Conservation (phyloP, 1,284 basidiomycete species). For the Wallemia hederae region DNA sequence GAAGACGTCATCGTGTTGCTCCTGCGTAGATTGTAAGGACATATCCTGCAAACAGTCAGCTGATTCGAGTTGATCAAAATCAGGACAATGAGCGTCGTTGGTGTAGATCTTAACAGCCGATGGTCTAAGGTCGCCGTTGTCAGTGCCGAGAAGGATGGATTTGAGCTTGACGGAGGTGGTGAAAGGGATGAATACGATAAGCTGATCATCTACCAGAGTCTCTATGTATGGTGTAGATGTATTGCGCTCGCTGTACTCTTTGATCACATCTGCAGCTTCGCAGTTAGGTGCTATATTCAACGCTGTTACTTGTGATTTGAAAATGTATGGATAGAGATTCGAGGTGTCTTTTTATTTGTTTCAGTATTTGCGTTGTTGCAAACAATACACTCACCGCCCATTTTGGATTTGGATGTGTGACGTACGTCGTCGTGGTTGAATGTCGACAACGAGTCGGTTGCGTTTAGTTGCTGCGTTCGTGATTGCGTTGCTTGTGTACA, state of each 20-base stretch:
- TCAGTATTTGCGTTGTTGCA: neutral
- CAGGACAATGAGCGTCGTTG: constrained; percentile 38
- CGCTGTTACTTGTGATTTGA: neutral
- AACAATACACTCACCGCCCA: too few species aligned
- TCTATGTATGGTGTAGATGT: neutral
- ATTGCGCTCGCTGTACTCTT: neutral
- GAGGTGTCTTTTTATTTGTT: constrained; percentile 3
- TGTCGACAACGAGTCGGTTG: too few species aligned
- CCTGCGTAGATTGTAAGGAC: constrained; percentile 5
- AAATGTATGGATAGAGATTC: constrained; percentile 5
- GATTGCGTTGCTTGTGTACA: neutral
- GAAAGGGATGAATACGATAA: constrained; percentile 52
- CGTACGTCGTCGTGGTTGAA: too few species aligned
- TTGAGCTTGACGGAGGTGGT: constrained; percentile 39
- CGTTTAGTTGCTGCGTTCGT: too few species aligned
- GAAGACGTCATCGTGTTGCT: constrained; percentile 3
- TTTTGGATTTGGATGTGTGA: too few species aligned
- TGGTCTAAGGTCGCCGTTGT: constrained; percentile 39
- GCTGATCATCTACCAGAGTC: constrained; percentile 18
- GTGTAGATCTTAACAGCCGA: constrained; percentile 35
- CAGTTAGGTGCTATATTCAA: neutral
- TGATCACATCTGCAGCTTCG: neutral
- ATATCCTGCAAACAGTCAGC: constrained; percentile 10
- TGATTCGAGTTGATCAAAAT: constrained; percentile 37
- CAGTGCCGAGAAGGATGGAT: constrained; percentile 39